phyloP scores from a whole-genome alignment of 176 grass and related monocot genomes.

The Elaeis guineensis region DNA sequence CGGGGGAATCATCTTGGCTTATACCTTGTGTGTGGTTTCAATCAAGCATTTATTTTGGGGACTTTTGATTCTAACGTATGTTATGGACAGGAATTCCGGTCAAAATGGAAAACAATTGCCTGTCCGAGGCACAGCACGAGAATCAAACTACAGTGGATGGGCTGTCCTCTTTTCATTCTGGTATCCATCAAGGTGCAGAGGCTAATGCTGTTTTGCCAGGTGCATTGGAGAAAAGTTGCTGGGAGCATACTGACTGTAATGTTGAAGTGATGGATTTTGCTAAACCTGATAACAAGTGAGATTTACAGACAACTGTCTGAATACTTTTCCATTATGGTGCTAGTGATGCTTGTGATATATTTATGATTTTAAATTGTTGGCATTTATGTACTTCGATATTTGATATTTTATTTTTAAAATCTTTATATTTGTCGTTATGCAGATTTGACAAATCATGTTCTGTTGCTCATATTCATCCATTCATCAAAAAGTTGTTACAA shows the following conservation, averaged over 20 bases:
- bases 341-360: too few relatives aligned
- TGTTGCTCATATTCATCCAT: conserved; percentile 60
- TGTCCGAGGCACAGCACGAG: conserved; percentile 16
- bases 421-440: conserved; percentile 4
- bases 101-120: conserved; percentile 21
- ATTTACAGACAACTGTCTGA: neutral
- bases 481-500: conserved; percentile 60
- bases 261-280: conserved; percentile 9
- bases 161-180: conserved; percentile 26
- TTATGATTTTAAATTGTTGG: too few relatives aligned
- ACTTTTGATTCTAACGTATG: conserved; percentile 41
- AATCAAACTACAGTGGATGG: conserved; percentile 9
- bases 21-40: too few relatives aligned
- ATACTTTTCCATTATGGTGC: too few relatives aligned
- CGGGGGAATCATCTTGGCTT: too few relatives aligned
- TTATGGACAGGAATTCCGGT: conserved; percentile 30
- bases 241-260: conserved; percentile 10
- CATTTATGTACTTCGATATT: too few relatives aligned
- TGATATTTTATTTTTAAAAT: neutral
- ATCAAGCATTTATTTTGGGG: neutral
- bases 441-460: conserved; percentile 49
- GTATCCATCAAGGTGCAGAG: conserved; percentile 13
- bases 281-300: conserved; percentile 42
- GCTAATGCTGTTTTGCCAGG: neutral
- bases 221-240: conserved; percentile 37